These are phyloP conservation scores for Colletotrichum sp. DNA, from an alignment of 2,329 filamentous ascomycete genomes.

Conservation along the genomic window DNA sequence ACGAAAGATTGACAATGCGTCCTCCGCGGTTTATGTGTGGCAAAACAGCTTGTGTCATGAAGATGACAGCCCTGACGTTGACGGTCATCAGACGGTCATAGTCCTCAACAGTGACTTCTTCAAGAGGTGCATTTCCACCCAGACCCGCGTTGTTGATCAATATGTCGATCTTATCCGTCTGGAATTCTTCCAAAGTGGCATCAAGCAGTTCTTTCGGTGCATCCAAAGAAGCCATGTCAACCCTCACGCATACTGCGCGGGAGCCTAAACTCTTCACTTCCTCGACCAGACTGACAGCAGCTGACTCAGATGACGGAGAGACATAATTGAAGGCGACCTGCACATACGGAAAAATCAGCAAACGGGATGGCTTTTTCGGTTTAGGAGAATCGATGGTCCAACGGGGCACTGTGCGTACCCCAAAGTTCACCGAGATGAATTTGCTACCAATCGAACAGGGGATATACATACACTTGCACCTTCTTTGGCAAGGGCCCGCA, in stretches of 20 bases:
- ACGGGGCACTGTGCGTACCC: background rate
- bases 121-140: background rate
- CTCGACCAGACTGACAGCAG: background rate
- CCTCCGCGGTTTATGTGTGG: conserved; percentile 33
- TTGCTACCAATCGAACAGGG: background rate
- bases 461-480: conserved; percentile 36
- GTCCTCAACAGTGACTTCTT: background rate
- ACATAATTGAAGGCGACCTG: conserved; percentile 15
- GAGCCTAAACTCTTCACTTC: background rate
- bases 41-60: conserved; percentile 34
- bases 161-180: conserved; percentile 1
- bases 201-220: background rate
- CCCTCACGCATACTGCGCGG: background rate
- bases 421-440: background rate
- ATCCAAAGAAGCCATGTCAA: conserved; percentile 1
- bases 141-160: conserved; percentile 8
- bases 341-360: background rate
- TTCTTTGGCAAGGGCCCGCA: conserved; percentile 65
- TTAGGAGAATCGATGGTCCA: background rate
- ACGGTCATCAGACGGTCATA: conserved; percentile 2
- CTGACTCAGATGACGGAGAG: background rate
- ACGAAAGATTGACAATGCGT: conserved; percentile 38
- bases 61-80: conserved; percentile 25
- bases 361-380: background rate
- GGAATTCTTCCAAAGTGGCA: background rate